Percentiles rank a stretch among this genome's conserved stretches.
These are phyloP conservation scores for Panicum miliaceum DNA, from an alignment of 176 grass and related monocot genomes.

Conservation along the genomic window DNA sequence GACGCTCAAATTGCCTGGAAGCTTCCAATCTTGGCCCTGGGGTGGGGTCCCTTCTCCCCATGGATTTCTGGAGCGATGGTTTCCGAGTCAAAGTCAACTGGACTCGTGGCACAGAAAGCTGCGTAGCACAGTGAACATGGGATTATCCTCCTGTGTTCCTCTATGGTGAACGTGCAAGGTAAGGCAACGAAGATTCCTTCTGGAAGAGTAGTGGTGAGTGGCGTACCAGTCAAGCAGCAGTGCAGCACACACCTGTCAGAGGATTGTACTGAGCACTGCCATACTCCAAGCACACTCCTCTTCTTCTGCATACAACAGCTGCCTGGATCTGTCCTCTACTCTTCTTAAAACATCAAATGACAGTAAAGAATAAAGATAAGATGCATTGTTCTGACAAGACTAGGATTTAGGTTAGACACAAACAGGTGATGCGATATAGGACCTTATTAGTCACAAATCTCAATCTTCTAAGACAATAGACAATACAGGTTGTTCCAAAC, in stretches of 20 bases:
- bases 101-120: constrained; percentile 2
- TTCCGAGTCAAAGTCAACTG: not conserved
- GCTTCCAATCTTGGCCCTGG: not conserved
- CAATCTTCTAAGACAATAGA: not conserved
- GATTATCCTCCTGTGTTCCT: not conserved
- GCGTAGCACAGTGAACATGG: not conserved
- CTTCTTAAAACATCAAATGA: no score
- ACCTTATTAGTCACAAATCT: constrained; percentile 16
- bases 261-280: not conserved
- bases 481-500: not conserved
- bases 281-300: no score
- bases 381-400: not conserved
- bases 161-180: not conserved
- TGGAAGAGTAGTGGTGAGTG: not conserved
- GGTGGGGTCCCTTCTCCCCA: not conserved
- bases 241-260: not conserved
- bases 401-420: constrained; percentile 25
- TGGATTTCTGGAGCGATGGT: not conserved
- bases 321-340: not conserved
- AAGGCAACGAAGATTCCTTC: constrained; percentile 25
- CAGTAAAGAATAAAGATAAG: not conserved
- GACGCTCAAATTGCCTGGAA: not conserved
- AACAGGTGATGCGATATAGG: constrained; percentile 10
- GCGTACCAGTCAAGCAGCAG: not conserved
- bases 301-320: not conserved